Evolutionary conservation across 129 eudicot genomes (phyloP), one percentile per base, ranked within the genome.

Genomic region (Lactuca sativa): DNA sequence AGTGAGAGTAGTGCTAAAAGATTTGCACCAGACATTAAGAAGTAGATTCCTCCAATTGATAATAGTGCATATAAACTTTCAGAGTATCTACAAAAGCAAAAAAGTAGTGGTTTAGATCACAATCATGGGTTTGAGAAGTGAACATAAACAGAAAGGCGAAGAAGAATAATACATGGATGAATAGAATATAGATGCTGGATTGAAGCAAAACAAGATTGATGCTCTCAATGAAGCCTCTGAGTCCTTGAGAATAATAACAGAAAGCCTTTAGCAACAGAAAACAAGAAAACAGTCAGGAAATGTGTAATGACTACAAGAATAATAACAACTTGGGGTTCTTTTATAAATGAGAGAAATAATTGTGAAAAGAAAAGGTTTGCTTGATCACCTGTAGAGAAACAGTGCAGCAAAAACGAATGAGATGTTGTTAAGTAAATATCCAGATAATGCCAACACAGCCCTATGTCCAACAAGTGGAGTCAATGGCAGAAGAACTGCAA

Each of bases 131-230:
- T 15, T 33, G 17, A 25, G 40, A 10, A 41, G 67, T 38, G 58
- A n/a, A 38, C 25, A 14, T 12, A 60, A 57, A 6, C 31, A 76
- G 61, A 59, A 64, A 69, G 75, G 11, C 59, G 49, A 32, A 61
- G 67, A 72, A 61, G 67, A 72, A 66, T 16, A 63, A 63, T 89
- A 89, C 98, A 92, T 77, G 69, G 98, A 86, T 32, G 96, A 84
- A 88, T 84, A 92, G 80, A 92, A 89, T 80, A 89, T 86, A 74
- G 98, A 92, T 55, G 96, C 98, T 66, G 98, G 98, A 78, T 86
- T 92, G 74, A 92, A 86, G 90, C 96, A 92, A 82, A 92, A 92
- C 86, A 92, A 73, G 14, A 85, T 71, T 58, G 96, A 80, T 72
- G 96, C 95, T 74, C 92, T 85, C 81, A 92, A 43, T 13, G 95